These are phyloP conservation scores for Letharia columbiana DNA, from an alignment of 495 filamentous ascomycete species.

Conservation along the genomic window DNA sequence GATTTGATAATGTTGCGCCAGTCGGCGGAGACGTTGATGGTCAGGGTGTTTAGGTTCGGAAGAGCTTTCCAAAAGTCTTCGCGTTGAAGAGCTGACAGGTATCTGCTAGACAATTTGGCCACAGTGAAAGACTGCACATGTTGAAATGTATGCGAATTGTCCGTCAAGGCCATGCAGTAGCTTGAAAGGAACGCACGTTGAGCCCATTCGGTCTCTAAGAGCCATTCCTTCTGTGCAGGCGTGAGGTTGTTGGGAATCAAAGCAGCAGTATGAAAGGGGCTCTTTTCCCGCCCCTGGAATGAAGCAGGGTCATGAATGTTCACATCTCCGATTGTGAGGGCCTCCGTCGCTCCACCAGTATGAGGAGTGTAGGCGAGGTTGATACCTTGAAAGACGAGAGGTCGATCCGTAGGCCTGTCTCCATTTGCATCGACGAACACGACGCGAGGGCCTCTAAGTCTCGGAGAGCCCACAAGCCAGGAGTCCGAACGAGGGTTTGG, in stretches of 20 bases:
- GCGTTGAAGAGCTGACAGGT: constrained; percentile 37
- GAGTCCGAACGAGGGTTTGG: background rate
- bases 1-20: constrained; percentile 42
- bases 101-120: constrained; percentile 42
- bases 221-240: constrained; percentile 47
- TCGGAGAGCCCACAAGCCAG: background rate
- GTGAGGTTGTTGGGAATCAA: constrained; percentile 40
- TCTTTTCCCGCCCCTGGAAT: constrained; percentile 2
- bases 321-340: background rate
- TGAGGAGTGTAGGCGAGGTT: constrained; percentile 4
- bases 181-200: constrained; percentile 49
- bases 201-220: constrained; percentile 49
- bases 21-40: constrained; percentile 43
- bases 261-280: constrained; percentile 17
- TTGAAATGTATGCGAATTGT: constrained; percentile 37
- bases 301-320: background rate
- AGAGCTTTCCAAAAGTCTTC: constrained; percentile 46
- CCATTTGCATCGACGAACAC: background rate
- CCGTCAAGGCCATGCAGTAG: constrained; percentile 44
- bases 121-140: constrained; percentile 41
- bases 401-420: background rate
- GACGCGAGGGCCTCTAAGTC: background rate
- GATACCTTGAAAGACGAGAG: constrained; percentile 17
- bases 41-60: constrained; percentile 35
- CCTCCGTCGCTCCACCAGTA: background rate